Conservation (phyloP, 2,329 filamentous ascomycete species). For the Leptographium galeiforme region DNA sequence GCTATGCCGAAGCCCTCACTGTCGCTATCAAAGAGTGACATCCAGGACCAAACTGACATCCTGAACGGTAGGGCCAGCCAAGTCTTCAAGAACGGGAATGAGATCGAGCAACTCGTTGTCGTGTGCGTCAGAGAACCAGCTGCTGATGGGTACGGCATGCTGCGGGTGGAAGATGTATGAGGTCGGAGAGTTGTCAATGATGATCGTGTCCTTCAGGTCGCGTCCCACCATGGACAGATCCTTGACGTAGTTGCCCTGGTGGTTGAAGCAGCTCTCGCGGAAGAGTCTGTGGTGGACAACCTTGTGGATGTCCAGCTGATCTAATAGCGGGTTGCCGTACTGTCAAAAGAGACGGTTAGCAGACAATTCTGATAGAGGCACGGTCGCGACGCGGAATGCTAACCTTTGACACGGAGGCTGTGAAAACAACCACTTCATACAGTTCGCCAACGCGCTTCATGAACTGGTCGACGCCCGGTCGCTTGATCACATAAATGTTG, state of each 20-base stretch:
- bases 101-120: conserved; percentile 97
- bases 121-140: conserved; percentile 99
- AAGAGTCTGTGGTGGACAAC: conserved; percentile 94
- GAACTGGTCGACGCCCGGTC: conserved; percentile 95
- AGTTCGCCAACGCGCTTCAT: conserved; percentile 97
- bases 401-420: conserved; percentile 95
- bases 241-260: conserved; percentile 99
- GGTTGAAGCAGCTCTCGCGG: conserved; percentile 97
- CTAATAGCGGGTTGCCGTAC: conserved; percentile 92
- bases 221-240: conserved; percentile 94
- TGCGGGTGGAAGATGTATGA: conserved; percentile 99
- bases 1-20: too few species aligned
- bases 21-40: conserved; percentile 51
- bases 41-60: conserved; percentile 97
- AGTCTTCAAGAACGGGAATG: conserved; percentile 94
- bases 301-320: conserved; percentile 93
- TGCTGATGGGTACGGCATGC: conserved; percentile 97
- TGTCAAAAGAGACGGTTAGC: conserved; percentile 22
- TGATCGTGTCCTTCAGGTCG: conserved; percentile 93
- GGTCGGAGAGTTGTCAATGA: conserved; percentile 98
- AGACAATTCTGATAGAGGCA: neutral
- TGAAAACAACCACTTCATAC: conserved; percentile 98
- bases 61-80: conserved; percentile 75
- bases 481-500: conserved; percentile 98
- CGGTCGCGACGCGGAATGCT: conserved; percentile 12